Evolutionary conservation across 768 basidiomycete species (phyloP).

Genomic region (Amanita phalloides): DNA sequence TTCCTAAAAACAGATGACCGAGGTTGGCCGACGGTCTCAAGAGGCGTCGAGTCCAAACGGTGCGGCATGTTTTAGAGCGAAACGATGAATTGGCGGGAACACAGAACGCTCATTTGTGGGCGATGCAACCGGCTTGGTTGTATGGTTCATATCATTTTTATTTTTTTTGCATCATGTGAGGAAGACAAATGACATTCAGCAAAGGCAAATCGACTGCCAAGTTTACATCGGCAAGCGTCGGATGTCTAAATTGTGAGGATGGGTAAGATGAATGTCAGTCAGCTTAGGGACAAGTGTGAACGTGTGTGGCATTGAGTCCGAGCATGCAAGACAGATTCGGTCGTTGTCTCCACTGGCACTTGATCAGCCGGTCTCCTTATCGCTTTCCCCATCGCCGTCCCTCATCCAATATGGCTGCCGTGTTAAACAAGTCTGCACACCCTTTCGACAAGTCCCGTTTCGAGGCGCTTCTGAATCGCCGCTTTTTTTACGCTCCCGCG

Average conservation of each 20-base stretch:
- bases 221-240: too few relatives aligned
- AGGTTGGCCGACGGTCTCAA: slow-evolving; percentile 1
- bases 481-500: slow-evolving; percentile 97
- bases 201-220: too few relatives aligned
- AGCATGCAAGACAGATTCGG: slow-evolving; percentile 12
- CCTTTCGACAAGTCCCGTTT: slow-evolving; percentile 80
- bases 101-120: neutral
- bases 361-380: slow-evolving; percentile 19
- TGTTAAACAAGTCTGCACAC: slow-evolving; percentile 75
- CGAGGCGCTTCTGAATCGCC: slow-evolving; percentile 75
- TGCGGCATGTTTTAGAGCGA: neutral
- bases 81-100: neutral
- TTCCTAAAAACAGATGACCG: neutral
- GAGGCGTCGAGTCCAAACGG: neutral
- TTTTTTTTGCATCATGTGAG: neutral
- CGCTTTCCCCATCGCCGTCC: slow-evolving; percentile 17
- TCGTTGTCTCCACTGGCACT: slow-evolving; percentile 8
- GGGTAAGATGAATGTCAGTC: too few relatives aligned
- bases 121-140: neutral
- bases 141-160: neutral
- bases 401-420: slow-evolving; percentile 19
- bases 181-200: neutral
- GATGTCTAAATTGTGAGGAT: too few relatives aligned
- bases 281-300: too few relatives aligned
- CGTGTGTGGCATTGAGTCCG: too few relatives aligned